Evolutionary conservation across 768 basidiomycete species (phyloP).

Genomic region (Amanita exitialis): DNA sequence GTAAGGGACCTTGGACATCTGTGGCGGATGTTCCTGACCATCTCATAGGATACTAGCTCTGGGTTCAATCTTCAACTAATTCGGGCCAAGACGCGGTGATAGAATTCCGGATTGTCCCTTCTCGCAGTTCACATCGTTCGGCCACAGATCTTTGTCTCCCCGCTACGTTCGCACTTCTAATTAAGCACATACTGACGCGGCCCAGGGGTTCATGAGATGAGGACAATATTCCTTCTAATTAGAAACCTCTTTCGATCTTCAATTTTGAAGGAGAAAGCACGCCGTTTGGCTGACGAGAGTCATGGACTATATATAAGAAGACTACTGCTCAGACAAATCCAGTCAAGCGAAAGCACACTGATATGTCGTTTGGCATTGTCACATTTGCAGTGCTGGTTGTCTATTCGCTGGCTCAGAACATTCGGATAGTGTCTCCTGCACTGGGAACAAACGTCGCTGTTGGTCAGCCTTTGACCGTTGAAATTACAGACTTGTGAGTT

Average conservation of each 20-base stretch:
- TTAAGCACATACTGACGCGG: no score
- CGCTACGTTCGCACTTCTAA: no score
- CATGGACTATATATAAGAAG: neutral
- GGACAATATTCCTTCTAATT: neutral
- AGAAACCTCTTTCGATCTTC: no score
- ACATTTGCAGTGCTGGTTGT: slow-evolving; percentile 12
- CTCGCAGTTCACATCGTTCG: no score
- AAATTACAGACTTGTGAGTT: slow-evolving; percentile 29
- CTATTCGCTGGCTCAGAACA: slow-evolving; percentile 22
- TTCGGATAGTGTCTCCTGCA: slow-evolving; percentile 23
- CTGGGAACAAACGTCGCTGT: slow-evolving; percentile 14
- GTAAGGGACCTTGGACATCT: no score
- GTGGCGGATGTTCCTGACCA: no score
- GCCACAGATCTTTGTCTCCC: slow-evolving; percentile 31
- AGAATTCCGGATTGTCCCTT: no score
- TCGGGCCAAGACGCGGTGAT: no score
- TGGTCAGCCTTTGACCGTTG: slow-evolving; percentile 23
- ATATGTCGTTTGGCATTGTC: neutral
- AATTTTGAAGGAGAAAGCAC: neutral
- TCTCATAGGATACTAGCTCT: no score
- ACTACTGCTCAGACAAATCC: neutral
- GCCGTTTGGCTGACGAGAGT: neutral
- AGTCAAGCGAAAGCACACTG: neutral
- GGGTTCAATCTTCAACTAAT: no score
- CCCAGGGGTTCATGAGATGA: no score